A percentile compares a stretch with the other conserved stretches of the same genome.
Conservation (phyloP, 2,329 filamentous ascomycete species). For the Fusarium sp. region DNA sequence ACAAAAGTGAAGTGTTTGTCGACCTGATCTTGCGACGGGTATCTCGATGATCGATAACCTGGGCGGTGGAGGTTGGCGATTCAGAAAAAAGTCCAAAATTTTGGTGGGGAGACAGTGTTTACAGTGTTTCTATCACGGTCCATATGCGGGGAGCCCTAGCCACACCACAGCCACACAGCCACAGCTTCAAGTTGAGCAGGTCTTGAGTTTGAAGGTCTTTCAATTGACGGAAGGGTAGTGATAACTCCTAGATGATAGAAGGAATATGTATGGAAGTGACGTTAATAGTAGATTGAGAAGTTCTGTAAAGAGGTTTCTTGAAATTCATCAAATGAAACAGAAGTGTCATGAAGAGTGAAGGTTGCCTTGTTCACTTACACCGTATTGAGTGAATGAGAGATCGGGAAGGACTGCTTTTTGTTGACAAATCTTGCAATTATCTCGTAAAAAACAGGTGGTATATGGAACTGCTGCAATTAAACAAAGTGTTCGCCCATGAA, state of each 20-base stretch:
- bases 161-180: background rate
- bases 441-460: background rate
- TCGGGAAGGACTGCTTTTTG: background rate
- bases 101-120: conserved; percentile 31
- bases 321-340: background rate
- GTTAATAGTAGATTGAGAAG: background rate
- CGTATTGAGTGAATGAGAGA: too few species aligned
- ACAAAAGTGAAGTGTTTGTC: background rate
- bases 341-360: background rate
- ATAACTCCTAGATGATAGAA: background rate
- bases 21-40: background rate
- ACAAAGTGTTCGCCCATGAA: background rate
- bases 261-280: background rate
- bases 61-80: conserved; percentile 33
- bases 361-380: background rate
- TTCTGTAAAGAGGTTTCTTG: background rate
- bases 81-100: conserved; percentile 38
- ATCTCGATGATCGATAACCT: conserved; percentile 2
- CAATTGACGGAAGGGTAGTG: background rate
- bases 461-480: background rate
- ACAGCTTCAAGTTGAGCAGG: background rate
- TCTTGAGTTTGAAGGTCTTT: background rate
- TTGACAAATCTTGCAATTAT: background rate
- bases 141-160: background rate
- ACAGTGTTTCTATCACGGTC: background rate